phyloP scores from a whole-genome alignment of 2,329 filamentous ascomycete genomes.

The Hypoxylon rubiginosum region DNA sequence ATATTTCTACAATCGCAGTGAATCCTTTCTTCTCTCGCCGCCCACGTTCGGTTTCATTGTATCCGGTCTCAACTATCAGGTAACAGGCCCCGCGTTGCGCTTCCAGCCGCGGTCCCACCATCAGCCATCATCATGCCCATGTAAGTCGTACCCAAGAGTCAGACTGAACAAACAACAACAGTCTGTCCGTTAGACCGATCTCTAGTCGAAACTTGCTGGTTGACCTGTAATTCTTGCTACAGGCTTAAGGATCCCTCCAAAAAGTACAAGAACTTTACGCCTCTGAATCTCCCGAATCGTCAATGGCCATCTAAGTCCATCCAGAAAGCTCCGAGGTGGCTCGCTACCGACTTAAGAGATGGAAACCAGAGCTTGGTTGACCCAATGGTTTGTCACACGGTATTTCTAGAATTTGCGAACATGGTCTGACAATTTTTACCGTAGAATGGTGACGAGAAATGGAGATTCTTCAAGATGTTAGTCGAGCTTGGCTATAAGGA shows the following conservation, averaged over 20 bases:
- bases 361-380: constrained; percentile 94
- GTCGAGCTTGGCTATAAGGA: constrained; percentile 95
- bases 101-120: constrained; percentile 23
- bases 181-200: constrained; percentile 12
- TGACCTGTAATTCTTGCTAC: constrained; percentile 18
- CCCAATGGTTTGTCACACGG: constrained; percentile 79
- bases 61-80: background rate
- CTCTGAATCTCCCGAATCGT: constrained; percentile 75
- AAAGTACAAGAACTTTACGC: constrained; percentile 80
- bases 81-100: constrained; percentile 29
- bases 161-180: constrained; percentile 24
- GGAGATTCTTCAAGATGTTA: constrained; percentile 94
- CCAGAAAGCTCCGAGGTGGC: constrained; percentile 89
- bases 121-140: constrained; percentile 42
- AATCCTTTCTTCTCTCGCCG: background rate
- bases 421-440: constrained; percentile 26
- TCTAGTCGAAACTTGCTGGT: constrained; percentile 5
- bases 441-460: constrained; percentile 94
- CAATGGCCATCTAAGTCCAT: constrained; percentile 89
- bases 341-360: constrained; percentile 89
- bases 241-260: constrained; percentile 82
- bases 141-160: constrained; percentile 39
- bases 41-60: background rate
- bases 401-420: background rate
- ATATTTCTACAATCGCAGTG: background rate